Conservation (phyloP, 2,329 filamentous ascomycete species). For the Aspergillus arachidicola region DNA sequence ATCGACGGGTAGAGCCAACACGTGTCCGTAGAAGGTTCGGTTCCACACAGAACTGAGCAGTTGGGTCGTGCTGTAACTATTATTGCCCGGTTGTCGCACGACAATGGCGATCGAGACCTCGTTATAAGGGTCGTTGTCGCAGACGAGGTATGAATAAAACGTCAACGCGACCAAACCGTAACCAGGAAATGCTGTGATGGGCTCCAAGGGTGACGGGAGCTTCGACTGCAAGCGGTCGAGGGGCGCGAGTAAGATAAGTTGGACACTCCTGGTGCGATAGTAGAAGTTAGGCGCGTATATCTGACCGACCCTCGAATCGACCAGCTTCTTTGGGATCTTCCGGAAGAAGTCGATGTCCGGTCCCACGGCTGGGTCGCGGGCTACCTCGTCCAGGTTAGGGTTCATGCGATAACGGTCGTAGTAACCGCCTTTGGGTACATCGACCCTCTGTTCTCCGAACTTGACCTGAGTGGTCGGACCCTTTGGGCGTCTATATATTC, state of each 20-base stretch:
- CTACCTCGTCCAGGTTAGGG: not conserved
- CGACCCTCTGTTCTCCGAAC: not conserved
- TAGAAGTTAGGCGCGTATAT: not conserved
- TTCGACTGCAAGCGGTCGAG: not conserved
- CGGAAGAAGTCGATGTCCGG: not conserved
- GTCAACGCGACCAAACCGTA: not conserved
- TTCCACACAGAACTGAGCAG: conserved; percentile 1
- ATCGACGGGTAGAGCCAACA: conserved; percentile 4
- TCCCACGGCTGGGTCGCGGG: not conserved
- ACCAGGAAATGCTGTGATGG: not conserved
- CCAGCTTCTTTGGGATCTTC: not conserved
- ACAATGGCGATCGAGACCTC: not conserved
- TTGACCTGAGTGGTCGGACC: not conserved
- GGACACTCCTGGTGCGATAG: not conserved
- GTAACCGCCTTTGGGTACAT: not conserved
- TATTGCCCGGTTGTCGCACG: not conserved
- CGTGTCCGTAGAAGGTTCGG: not conserved
- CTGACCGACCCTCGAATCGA: not conserved
- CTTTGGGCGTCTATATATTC: not conserved
- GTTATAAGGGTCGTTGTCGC: not conserved
- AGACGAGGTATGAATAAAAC: not conserved
- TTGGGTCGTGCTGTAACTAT: not conserved
- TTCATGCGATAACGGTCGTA: not conserved
- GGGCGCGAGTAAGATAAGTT: not conserved
- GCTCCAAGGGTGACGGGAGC: not conserved